Evolutionary conservation across 2,329 filamentous ascomycete species (phyloP), one percentile per base, ranked within the genome.

Genomic region (Ophiostoma pallidulum): DNA sequence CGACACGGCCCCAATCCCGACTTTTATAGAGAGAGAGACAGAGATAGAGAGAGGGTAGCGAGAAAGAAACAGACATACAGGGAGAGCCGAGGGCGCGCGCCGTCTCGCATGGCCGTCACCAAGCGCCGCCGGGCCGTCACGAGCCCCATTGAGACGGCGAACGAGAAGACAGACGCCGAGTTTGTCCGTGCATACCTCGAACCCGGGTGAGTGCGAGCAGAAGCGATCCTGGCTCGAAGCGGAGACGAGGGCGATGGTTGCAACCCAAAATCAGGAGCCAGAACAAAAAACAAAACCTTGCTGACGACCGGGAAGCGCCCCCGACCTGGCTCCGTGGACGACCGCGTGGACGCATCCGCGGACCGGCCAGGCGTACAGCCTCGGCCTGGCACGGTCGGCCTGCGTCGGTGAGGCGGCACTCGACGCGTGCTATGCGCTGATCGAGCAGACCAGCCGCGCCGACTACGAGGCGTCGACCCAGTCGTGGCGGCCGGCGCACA

Each of bases 401-500:
- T 54, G 56, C n/a, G 60, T 81, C 20, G 57, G 55, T 5, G 54
- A 61, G 1, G 57, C 58, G 3, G 74, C 80, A 22, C 60, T 81
- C 19, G 59, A 69, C 20, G 64, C 69, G 1, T 83, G 79, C 56
- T 77, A 77, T 54, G 50, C 59, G 18, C 63, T 83, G 22, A 69
- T 90, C 44, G 72, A 82, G 51, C 63, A 69, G 41, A 88, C 84
- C 0, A 86, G 82, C 56, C 67, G 70, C 13, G 58, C 65, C 6
- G 78, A 82, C 61, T 90, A 90, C 61, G 74, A 76, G 47, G 61
- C 63, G 14, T 86, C 83, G 3, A 69, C 69, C 7, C 59, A 64
- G 0, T 80, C 80, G 40, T 90, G 85, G 85, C 73, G 79, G 40
- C 72, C 74, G 0, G 60, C 55, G 3, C 66, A 67, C 37, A 90